Base-by-base conservation (phyloP, 2,329 filamentous ascomycete genomes). In the Hymenoscyphus linearis region DNA sequence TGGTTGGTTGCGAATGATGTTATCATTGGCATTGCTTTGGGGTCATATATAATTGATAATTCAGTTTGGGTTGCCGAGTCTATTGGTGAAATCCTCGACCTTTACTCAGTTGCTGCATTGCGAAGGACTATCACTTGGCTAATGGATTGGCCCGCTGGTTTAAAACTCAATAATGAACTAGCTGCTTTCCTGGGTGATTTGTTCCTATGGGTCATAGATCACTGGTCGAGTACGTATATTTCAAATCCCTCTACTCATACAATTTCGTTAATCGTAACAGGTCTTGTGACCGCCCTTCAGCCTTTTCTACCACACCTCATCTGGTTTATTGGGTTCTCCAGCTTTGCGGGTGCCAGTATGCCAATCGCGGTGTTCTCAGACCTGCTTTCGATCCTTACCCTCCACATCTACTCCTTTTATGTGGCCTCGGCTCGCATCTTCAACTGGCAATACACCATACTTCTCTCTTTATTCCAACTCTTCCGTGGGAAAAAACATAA, bases 1-100 rank as follows among this genome's bases (percentile, higher is more conserved):
- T 99, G 95, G 95, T 88, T 99, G 9, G 95, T 99, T 25, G 93
- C 93, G 34, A 99, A 99, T 77, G 95, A 99, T 76, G 89, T 99
- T 54, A 99, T 99, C 66, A 98, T 99, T 62, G 96, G 95, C 27
- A 97, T 99, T 67, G 95, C 95, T 1, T 77, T 99, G 7, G 96
- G 95, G 0, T 96, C 92, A 0, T 99, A 96, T 74, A 96, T 99
- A 64, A 93, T 98, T 64, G 95, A 99, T 73, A 97, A 99, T 70
- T 88, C 91, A 1, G 82, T 85, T 60, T 91, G 89, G 80, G 91
- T 96, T 1, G 92, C 92, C 1, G 82, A 85, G 58, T 86, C 89
- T 71, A 90, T 98, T 67, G 90, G 90, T 68, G 80, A 80, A 52
- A 78, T 96, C 26, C 80, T 98, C 54, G 85, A 83, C 58, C 82